Base-by-base conservation (phyloP, 352 stramenopile species). In the Globisporangium cederbergense region DNA sequence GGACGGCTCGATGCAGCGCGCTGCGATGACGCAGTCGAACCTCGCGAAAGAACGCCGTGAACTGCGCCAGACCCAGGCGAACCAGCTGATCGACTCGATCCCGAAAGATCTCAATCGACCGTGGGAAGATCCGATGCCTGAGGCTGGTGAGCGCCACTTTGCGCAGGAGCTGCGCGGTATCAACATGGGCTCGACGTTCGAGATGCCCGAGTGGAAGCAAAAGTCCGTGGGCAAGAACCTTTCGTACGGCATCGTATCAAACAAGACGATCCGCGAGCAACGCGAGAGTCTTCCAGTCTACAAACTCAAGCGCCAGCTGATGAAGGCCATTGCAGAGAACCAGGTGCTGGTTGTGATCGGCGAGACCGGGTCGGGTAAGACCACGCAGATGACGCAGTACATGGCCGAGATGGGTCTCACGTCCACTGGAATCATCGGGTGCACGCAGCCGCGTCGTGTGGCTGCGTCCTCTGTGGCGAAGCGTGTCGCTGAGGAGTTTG, bases 321-420 rank as follows among this genome's bases (percentile, higher is more conserved):
- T 98, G 80, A 78, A 97, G 64, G 97, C 96, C 22, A 98, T 99
- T 40, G 76, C 75, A 1, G 83, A 97, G 32, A 99, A 99, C 75
- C 95, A 98, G 68, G 82, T 99, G 2, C 75, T 99, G 7, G 96
- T 99, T 2, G 97, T 99, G 5, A 99, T 99, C 62, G 98, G 98
- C 54, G 98, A 99, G 70, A 99, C 98, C 0, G 98, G 98, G 3
- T 98, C 81, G 1, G 97, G 98, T 42, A 99, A 99, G 74, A 99
- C 97, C 4, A 99, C 98, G 4, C 98, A 99, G 74, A 99, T 99
- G 95, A 99, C 97, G 4, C 98, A 99, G 74, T 99, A 99, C 75
- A 97, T 99, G 85, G 93, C 91, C 14, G 98, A 99, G 76, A 94
- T 98, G 76, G 97, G 97, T 0, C 75, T 98, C 2, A 98, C 93